Evolutionary conservation across 768 basidiomycete genomes (phyloP).

Genomic region (Lyophyllum shimeji): DNA sequence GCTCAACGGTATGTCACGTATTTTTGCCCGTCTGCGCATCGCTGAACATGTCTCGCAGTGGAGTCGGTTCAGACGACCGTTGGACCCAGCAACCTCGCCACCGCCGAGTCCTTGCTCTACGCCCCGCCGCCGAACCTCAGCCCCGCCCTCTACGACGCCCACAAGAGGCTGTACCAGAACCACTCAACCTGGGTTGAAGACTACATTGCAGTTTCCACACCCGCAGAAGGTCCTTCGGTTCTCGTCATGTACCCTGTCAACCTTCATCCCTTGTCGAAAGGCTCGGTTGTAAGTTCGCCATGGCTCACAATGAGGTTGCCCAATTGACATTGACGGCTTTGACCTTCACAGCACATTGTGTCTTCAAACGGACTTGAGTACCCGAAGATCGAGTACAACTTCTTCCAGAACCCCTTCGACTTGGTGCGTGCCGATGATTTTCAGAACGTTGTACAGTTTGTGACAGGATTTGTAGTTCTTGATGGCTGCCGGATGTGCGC

Average conservation of each 20-base stretch:
- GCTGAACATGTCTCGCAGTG: background rate
- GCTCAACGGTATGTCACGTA: background rate
- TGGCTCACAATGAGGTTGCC: background rate
- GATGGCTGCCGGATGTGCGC: background rate
- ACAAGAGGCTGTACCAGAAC: background rate
- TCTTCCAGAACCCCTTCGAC: background rate
- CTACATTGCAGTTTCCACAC: background rate
- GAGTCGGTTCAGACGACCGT: background rate
- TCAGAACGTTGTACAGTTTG: background rate
- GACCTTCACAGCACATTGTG: background rate
- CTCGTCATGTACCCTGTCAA: background rate
- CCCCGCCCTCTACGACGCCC: background rate
- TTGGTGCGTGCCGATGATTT: background rate
- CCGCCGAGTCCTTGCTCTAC: background rate
- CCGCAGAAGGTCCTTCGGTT: background rate
- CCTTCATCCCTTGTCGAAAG: background rate
- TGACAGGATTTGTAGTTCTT: background rate
- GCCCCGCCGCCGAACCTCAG: background rate
- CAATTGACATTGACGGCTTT: background rate
- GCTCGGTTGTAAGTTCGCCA: background rate
- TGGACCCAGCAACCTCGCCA: background rate
- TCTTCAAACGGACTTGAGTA: background rate
- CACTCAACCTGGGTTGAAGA: background rate
- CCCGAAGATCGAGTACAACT: background rate
- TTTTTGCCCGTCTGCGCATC: background rate